These are phyloP conservation scores for Pseudogymnoascus sp. DNA, from an alignment of 2,329 filamentous ascomycete genomes.

Conservation along the genomic window DNA sequence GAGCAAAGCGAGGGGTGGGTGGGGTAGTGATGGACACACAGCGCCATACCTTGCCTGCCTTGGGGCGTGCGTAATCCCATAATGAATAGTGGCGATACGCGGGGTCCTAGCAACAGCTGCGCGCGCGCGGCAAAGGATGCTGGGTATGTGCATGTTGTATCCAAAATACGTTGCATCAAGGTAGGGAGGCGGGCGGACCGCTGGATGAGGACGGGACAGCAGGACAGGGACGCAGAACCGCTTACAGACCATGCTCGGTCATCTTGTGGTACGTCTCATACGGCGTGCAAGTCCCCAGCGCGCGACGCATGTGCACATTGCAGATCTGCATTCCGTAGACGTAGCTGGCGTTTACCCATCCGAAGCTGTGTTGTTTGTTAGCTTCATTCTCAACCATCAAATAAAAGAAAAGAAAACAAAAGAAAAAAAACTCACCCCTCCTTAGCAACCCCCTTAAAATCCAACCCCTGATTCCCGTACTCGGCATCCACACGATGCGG, in stretches of 20 bases:
- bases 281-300: constrained; percentile 78
- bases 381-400: too few relatives aligned
- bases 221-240: neutral
- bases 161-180: too few relatives aligned
- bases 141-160: too few relatives aligned
- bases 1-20: too few relatives aligned
- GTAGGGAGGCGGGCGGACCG: neutral
- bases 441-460: constrained; percentile 91
- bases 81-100: too few relatives aligned
- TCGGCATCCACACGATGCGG: constrained; percentile 93
- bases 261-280: constrained; percentile 61
- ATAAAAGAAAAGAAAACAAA: neutral
- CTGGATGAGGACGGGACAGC: neutral
- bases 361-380: constrained; percentile 65
- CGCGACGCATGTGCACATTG: constrained; percentile 81
- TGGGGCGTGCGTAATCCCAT: too few relatives aligned
- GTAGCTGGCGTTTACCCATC: constrained; percentile 98
- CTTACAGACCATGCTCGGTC: neutral
- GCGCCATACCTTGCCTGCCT: too few relatives aligned
- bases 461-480: constrained; percentile 92
- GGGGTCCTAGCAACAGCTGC: too few relatives aligned
- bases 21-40: too few relatives aligned
- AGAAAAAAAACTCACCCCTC: constrained; percentile 67
- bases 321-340: constrained; percentile 87
- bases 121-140: too few relatives aligned